Percentiles rank a stretch among this genome's conserved stretches.
These are phyloP conservation scores for Lasiodiplodia sp. DNA, from an alignment of 2,329 filamentous ascomycete genomes.

Conservation along the genomic window DNA sequence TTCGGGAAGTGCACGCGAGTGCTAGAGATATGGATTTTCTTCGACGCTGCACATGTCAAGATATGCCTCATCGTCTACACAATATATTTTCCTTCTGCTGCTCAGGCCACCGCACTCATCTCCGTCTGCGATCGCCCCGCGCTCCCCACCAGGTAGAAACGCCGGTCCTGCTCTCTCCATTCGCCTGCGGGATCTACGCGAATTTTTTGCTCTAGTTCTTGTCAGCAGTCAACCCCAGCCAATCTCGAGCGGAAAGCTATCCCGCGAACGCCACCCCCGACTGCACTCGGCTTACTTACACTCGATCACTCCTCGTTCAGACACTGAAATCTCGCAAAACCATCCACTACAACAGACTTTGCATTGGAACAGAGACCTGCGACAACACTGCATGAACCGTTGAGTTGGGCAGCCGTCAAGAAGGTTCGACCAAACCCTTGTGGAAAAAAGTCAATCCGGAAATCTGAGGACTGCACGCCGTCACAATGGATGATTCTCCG, in stretches of 20 bases:
- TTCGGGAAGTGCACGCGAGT: slow-evolving; percentile 22
- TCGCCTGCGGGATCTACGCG: slow-evolving; percentile 18
- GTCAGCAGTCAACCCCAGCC: slow-evolving; percentile 13
- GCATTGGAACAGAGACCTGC: background rate
- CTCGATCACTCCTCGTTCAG: background rate
- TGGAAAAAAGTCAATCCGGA: slow-evolving; percentile 36
- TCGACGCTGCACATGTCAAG: background rate
- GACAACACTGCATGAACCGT: background rate
- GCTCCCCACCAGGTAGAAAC: background rate
- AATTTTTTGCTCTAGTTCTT: slow-evolving; percentile 14
- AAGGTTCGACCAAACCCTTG: slow-evolving; percentile 41
- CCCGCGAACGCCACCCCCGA: slow-evolving; percentile 4
- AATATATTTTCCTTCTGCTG: background rate
- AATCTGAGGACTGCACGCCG: slow-evolving; percentile 2
- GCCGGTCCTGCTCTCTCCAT: background rate
- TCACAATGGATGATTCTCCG: slow-evolving; percentile 50
- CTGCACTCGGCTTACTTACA: slow-evolving; percentile 2
- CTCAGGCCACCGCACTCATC: background rate
- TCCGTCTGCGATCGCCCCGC: background rate
- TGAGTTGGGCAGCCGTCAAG: slow-evolving; percentile 8
- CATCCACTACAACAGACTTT: background rate
- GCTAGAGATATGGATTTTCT: slow-evolving; percentile 19
- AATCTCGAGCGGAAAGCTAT: slow-evolving; percentile 16
- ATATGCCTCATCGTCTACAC: background rate
- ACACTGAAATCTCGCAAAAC: background rate